Evolutionary conservation across 306 rosid species (phyloP), one percentile per base, ranked within the genome.

Genomic region (Cucumis melo): DNA sequence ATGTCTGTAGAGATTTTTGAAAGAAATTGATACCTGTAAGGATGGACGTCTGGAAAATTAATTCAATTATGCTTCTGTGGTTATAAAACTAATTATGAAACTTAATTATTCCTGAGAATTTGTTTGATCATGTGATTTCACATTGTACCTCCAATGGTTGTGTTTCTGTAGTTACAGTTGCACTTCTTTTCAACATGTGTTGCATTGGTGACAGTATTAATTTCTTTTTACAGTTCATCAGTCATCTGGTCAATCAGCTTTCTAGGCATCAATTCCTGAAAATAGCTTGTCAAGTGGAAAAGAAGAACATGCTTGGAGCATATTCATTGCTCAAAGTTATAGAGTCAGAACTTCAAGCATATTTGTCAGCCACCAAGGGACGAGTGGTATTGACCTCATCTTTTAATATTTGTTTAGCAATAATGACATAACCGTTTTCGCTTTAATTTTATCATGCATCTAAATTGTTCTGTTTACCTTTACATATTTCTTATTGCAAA

Each of bases 281-380:
- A 87, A 85, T 94, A 80, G 95, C 96, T 76, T 94, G 99, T 82
- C 97, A 92, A 77, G 81, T 94, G 84, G 99, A 94, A 82, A 94
- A 94, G 89, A 94, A 88, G 85, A 85, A 87, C 77, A 90, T 90
- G 95, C 99, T 92, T 72, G 97, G 95, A 82, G 97, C 97, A 75
- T 92, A 84, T 87, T 87, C 96, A 4, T 85, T 92, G 85, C 95
- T 94, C 60, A 92, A 94, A 84, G 97, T 90, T 78, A 86, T 90
- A 62, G 99, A 94, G 81, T 94, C 95, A 50, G 99, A 92, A 85
- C 89, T 94, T 79, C 95, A 92, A 81, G 82, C 97, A 27, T 92
- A 88, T 85, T 67, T 89, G 78, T 94, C 92, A 74, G 96, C 97
- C 70, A 90, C 95, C 3, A 87, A 87, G 80, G 97, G 99, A 74